These are phyloP conservation scores for Diutina ranongensis DNA, from an alignment of 1,139 yeast genomes.

Conservation along the genomic window DNA sequence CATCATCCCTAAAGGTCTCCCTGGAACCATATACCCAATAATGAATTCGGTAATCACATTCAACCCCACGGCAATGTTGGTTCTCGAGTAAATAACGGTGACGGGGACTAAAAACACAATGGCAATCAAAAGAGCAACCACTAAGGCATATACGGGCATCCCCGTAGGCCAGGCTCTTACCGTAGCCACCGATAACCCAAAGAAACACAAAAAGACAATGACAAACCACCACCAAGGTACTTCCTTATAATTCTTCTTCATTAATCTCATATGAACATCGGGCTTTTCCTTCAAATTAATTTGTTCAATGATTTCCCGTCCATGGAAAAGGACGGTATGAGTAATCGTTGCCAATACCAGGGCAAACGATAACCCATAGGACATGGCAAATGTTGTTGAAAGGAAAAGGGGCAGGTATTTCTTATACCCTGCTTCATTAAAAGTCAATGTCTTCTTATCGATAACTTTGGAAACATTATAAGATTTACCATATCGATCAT, in stretches of 20 bases:
- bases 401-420: constrained; percentile 48
- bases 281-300: constrained; percentile 33
- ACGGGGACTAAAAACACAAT: constrained; percentile 31
- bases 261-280: constrained; percentile 54
- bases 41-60: constrained; percentile 35
- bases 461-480: constrained; percentile 34
- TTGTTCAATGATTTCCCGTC: constrained; percentile 37
- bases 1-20: constrained; percentile 37
- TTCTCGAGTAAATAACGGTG: constrained; percentile 29
- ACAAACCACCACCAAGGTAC: constrained; percentile 62
- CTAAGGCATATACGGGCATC: constrained; percentile 27
- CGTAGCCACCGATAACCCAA: constrained; percentile 24
- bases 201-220: constrained; percentile 31
- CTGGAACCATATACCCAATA: constrained; percentile 36
- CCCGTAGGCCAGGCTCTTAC: constrained; percentile 26
- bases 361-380: constrained; percentile 57
- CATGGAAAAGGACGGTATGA: constrained; percentile 46
- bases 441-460: constrained; percentile 22
- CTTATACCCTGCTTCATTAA: constrained; percentile 37
- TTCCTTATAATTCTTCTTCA: constrained; percentile 41
- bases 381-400: constrained; percentile 48
- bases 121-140: constrained; percentile 31
- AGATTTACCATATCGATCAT: constrained; percentile 22
- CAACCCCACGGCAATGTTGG: constrained; percentile 35
- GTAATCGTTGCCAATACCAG: constrained; percentile 45